A percentile compares a stretch with the other conserved stretches of the same genome.
Conservation (phyloP, 2,329 filamentous ascomycete species). For the Arthrinium puccinioides region DNA sequence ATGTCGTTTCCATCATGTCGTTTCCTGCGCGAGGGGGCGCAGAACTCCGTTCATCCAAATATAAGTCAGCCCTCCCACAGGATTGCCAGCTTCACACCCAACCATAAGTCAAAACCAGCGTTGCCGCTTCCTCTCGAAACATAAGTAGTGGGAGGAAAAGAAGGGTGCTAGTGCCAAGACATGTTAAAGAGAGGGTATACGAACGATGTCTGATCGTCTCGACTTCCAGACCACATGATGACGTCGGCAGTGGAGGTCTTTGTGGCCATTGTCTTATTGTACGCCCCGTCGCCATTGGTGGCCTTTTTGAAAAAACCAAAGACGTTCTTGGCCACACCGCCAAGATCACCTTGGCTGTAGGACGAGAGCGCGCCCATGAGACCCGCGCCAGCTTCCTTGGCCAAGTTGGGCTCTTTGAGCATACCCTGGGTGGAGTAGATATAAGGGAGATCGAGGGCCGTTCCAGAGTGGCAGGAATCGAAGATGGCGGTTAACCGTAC, state of each 20-base stretch:
- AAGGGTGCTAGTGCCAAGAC: conserved; percentile 10
- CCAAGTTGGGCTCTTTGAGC: conserved; percentile 74
- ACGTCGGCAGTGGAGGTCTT: conserved; percentile 95
- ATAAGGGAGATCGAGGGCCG: conserved; percentile 70
- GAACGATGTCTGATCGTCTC: conserved; percentile 87
- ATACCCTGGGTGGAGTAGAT: conserved; percentile 75
- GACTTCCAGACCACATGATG: conserved; percentile 96
- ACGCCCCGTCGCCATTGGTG: conserved; percentile 64
- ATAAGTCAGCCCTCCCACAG: no score
- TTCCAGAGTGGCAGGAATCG: conserved; percentile 75
- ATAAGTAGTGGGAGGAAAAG: neutral
- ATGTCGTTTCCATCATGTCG: no score
- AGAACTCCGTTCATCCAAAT: no score
- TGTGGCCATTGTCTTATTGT: conserved; percentile 75
- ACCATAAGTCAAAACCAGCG: no score
- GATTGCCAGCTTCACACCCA: no score
- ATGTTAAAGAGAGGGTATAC: conserved; percentile 30
- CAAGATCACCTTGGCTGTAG: conserved; percentile 78
- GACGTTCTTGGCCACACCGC: conserved; percentile 72
- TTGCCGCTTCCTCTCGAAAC: neutral
- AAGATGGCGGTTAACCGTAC: conserved; percentile 81
- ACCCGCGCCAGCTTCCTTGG: conserved; percentile 70
- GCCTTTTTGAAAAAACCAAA: conserved; percentile 84
- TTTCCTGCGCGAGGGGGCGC: no score
- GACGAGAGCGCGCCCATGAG: conserved; percentile 66